Conservation (phyloP, 352 stramenopile species). For the Globisporangium abappressorium region DNA sequence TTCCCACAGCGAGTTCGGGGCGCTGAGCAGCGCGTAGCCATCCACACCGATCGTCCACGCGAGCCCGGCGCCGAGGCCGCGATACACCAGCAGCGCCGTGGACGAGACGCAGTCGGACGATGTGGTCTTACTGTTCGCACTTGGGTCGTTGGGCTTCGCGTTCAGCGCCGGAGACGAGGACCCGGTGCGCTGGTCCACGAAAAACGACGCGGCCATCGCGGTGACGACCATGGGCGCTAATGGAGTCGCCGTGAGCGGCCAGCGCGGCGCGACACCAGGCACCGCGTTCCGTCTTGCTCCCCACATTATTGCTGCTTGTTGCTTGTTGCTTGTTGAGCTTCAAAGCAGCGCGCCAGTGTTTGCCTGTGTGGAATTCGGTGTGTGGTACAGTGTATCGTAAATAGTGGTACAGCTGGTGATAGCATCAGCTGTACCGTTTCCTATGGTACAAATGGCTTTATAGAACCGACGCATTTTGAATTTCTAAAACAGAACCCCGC, state of each 20-base stretch:
- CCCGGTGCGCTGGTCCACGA: conserved; percentile 17
- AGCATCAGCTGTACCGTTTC: not conserved
- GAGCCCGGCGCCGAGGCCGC: conserved; percentile 57
- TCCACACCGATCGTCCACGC: conserved; percentile 80
- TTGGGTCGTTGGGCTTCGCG: conserved; percentile 1
- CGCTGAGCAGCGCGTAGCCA: conserved; percentile 47
- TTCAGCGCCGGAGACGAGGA: conserved; percentile 7
- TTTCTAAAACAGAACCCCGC: conserved; percentile 7
- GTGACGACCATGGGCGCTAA: conserved; percentile 18
- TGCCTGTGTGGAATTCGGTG: not conserved
- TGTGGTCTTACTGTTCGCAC: conserved; percentile 27
- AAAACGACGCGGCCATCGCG: conserved; percentile 10
- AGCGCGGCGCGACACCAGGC: not conserved
- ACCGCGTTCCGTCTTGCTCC: not conserved
- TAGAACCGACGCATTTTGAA: conserved; percentile 5
- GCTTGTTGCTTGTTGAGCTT: not conserved
- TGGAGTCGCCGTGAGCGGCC: not conserved
- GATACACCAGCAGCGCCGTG: conserved; percentile 55
- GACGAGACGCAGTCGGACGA: conserved; percentile 63
- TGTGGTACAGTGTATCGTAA: conserved; percentile 2
- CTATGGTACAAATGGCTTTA: conserved; percentile 1
- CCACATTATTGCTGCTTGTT: not conserved
- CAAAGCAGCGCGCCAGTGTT: not conserved
- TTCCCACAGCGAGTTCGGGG: conserved; percentile 35
- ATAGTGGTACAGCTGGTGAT: not conserved